A percentile compares a stretch with the other conserved stretches of the same genome.
These are phyloP conservation scores for Aurantiochytrium sp. DNA, from an alignment of 108 stramenopile genomes.

Conservation along the genomic window DNA sequence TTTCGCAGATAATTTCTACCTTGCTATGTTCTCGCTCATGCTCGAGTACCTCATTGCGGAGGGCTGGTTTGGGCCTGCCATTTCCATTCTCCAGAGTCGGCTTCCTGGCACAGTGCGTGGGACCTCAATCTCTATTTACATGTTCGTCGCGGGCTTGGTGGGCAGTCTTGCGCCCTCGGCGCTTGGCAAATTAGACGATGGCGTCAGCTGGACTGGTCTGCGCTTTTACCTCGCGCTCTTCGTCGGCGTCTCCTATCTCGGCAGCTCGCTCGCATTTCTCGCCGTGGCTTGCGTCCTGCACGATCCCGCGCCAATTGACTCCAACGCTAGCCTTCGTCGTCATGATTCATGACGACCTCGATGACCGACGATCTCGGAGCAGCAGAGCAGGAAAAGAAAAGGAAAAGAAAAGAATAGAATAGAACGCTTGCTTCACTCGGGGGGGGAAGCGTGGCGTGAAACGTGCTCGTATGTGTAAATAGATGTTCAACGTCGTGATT, in stretches of 20 bases:
- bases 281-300: not conserved
- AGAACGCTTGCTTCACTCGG: too few species aligned
- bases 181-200: not conserved
- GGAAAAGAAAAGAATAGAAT: too few species aligned
- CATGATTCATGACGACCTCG: too few species aligned
- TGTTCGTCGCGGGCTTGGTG: not conserved
- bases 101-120: not conserved
- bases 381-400: too few species aligned
- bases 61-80: conserved; percentile 1
- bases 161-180: not conserved
- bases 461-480: too few species aligned
- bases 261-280: not conserved
- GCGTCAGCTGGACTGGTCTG: not conserved
- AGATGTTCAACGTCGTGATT: too few species aligned
- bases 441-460: too few species aligned
- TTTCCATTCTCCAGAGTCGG: not conserved
- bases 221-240: not conserved
- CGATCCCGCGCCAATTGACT: not conserved
- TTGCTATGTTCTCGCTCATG: not conserved
- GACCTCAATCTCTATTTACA: not conserved
- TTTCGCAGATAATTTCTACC: not conserved
- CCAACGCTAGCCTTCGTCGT: not conserved
- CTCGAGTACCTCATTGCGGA: not conserved
- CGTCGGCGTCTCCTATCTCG: conserved; percentile 3
- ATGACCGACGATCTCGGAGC: too few species aligned